Evolutionary conservation across 2,329 filamentous ascomycete species (phyloP), one percentile per base, ranked within the genome.

Genomic region (Colletotrichum musicola): DNA sequence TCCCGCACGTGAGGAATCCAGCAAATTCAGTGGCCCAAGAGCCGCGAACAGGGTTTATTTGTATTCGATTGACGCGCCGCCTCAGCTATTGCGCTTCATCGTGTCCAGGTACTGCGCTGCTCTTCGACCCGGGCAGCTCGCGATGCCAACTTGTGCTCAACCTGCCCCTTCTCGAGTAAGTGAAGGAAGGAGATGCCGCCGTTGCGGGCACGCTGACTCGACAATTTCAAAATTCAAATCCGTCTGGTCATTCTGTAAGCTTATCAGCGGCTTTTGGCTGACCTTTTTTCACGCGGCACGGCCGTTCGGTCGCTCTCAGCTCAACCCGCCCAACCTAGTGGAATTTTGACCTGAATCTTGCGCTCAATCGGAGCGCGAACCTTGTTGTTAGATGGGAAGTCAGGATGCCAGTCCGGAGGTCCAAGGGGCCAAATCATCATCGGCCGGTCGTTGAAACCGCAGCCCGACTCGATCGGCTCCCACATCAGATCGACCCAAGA

Each of bases 211-310:
- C 20, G 58, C 47, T 54, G 49, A 62, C 59, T 62, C 59, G 22
- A 44, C 18, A 42, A 25, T 30, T 12, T 16, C 20, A 50, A 46
- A 35, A 35, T 35, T 46, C 59, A 62, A 47, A 54, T 54, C 40
- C 59, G 50, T 62, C 59, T 62, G 49, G 59, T 62, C 20, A 16
- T 54, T 7, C n/a, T 46, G 27, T 54, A 62, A 62, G 49, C 59
- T 54, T 62, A 54, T 54, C 25, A 14, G 18, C 50, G 44, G 40
- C 51, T 56, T 46, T 62, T 53, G 60, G 40, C 40, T 62, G 50
- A 55, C 51, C n/a, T 53, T 53, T 35, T 4, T 35, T 6, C 20
- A 27, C 20, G 49, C 12, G 6, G n/a, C 4, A 38, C 59, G 47
- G 58, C 58, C 40, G 56, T 51, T 61, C 46, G 57, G n/a, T 61